Evolutionary conservation across 768 basidiomycete species (phyloP).

Genomic region (Naganishia vishniacii): DNA sequence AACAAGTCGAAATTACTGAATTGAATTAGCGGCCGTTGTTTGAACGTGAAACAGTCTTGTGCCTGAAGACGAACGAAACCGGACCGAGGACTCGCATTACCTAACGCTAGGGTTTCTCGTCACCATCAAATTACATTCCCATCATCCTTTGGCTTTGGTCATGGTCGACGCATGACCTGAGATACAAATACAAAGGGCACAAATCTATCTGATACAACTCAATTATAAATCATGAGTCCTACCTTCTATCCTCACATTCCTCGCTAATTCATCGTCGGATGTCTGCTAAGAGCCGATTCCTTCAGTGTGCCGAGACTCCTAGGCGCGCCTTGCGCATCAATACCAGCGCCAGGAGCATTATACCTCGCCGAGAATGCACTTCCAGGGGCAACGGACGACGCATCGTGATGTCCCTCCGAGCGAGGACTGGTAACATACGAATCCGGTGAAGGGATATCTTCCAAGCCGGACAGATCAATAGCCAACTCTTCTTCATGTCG

Average conservation of each 20-base stretch:
- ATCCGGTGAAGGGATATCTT: background rate
- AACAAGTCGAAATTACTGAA: too few species aligned
- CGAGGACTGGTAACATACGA: background rate
- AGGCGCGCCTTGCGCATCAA: conserved; percentile 15
- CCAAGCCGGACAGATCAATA: background rate
- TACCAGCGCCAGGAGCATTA: conserved; percentile 6
- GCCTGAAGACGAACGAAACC: too few species aligned
- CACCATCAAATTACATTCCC: too few species aligned
- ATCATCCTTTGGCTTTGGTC: too few species aligned
- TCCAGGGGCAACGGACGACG: background rate
- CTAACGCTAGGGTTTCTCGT: too few species aligned
- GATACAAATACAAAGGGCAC: too few species aligned
- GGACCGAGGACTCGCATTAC: too few species aligned
- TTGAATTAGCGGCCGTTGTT: too few species aligned
- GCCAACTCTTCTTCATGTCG: background rate
- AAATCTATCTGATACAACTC: too few species aligned
- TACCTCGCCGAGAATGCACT: conserved; percentile 5
- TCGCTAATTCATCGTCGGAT: conserved; percentile 14
- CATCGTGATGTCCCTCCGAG: background rate
- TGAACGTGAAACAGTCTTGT: too few species aligned
- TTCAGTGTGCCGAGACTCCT: conserved; percentile 22
- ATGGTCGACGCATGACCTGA: too few species aligned
- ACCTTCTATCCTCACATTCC: background rate
- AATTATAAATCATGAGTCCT: background rate
- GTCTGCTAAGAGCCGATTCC: conserved; percentile 23